Evolutionary conservation across 108 stramenopile species (phyloP), one percentile per base, ranked within the genome.

Genomic region (Skeletonema costatum): DNA sequence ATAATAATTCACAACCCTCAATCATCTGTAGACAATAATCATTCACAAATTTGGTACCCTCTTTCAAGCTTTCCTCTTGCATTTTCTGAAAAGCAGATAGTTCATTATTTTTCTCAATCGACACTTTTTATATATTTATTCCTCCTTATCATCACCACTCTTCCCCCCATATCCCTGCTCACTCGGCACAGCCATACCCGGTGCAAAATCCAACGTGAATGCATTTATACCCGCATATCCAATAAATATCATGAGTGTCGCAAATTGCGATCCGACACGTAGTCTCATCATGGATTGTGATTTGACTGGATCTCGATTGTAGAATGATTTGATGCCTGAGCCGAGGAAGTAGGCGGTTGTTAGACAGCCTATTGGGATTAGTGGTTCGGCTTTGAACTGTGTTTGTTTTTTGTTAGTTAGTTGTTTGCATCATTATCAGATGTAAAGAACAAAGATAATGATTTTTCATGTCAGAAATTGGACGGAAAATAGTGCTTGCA

Each of bases 261-360:
- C 89, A 71, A 93, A 92, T 80, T 96, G 94, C 42, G 89, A 89
- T 11, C 72, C 90, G n/a, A 96, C 94, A 14, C 94, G 88, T 30
- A 76, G 60, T 39, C 90, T 68, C 94, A 96, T 96, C 94, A 96
- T 96, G 29, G 75, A 86, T 68, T 96, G 94, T 12, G 85, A 87
- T 76, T 85, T 68, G 30, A 62, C 63, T 7, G 91, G 86, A 83
- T 96, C 92, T 36, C 87, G 89, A 59, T 92, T 83, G 59, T 87
- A 86, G 74, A 96, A 96, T 2, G 88, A 89, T 80, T 78, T 75
- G 36, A 96, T 93, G 11, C 94, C 94, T 5, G 87, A 87, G 35
- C 75, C 85, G 41, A 96, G 79, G 64, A 91, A 96, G 77, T 92
- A 96, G 31, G 89, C 91, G 5, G 94, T 96, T 4, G 85, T 87